Base-by-base conservation (phyloP, 2,329 filamentous ascomycete species). In the Colletotrichum sp. region DNA sequence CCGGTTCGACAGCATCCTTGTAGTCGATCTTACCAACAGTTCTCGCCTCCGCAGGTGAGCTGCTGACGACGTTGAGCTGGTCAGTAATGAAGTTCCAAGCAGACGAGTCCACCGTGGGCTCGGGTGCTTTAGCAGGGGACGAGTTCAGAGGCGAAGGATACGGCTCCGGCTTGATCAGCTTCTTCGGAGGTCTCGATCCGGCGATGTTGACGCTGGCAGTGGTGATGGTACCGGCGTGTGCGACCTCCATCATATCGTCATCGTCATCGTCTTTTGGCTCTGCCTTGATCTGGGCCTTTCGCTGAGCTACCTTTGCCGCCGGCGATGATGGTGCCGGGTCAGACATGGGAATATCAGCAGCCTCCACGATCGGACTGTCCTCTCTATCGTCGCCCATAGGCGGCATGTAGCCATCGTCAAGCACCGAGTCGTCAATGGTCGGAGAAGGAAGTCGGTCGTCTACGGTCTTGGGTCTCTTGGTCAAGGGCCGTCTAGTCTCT, bases 291-390 rank as follows among this genome's bases (percentile, higher is more conserved):
- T 86, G 90, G 79, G 82, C 86, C 84, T 94, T 97, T 76, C 96
- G 92, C 81, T 95, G 92, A 9, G 95, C 92, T 49, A 93, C 95
- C 80, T 96, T 96, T 57, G 92, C 91, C 8, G 95, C 92, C 1
- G 97, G 97, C 2, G 97, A 99, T 1, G 96, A 99, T 13, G 95
- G 96, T 55, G 94, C 89, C 4, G 94, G 92, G 81, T 98, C 96
- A 83, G 94, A 96, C 93, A 97, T 96, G n/a, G 90, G 90, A n/a
- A 95, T 86, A 74, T 91, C 89, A 30, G 83, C 80, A 66, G 78
- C 76, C 34, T 71, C 69, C 12, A 26, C 24, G 16, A 81, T 79
- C 55, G 87, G 83, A 81, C 93, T 92, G 78, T 97, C 94, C 71
- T 96, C 92, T 24, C 70, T 68, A n/a, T 49, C 70, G 15, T 69